Evolutionary conservation across 2,329 filamentous ascomycete species (phyloP).

Genomic region (Alternaria brassicae): DNA sequence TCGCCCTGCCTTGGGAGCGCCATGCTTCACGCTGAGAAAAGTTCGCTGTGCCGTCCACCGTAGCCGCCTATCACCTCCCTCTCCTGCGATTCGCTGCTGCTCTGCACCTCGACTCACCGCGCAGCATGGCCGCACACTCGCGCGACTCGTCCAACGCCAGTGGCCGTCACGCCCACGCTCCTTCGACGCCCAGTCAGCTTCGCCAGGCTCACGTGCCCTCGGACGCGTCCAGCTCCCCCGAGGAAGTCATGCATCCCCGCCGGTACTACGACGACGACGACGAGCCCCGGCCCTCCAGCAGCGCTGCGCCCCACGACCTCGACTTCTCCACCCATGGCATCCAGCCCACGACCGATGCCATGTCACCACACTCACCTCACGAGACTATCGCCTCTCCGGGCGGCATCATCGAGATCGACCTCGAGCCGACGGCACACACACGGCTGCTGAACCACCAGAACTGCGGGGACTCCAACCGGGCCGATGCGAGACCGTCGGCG

Average conservation of each 20-base stretch:
- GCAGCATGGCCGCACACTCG: conserved; percentile 30
- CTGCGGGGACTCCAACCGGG: conserved; percentile 67
- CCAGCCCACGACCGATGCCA: conserved; percentile 40
- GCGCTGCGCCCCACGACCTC: conserved; percentile 23
- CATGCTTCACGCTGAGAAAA: conserved; percentile 24
- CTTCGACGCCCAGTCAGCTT: conserved; percentile 49
- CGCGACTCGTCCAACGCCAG: conserved; percentile 44
- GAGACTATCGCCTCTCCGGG: conserved; percentile 26
- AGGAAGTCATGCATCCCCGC: conserved; percentile 46
- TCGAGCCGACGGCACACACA: conserved; percentile 49
- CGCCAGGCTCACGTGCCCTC: conserved; percentile 54
- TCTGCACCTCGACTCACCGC: neutral
- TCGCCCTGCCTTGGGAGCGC: conserved; percentile 14
- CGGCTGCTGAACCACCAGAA: conserved; percentile 49
- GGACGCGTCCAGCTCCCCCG: conserved; percentile 52
- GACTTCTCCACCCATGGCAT: conserved; percentile 43
- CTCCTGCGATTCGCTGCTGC: conserved; percentile 9
- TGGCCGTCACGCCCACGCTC: conserved; percentile 44
- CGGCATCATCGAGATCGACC: conserved; percentile 33
- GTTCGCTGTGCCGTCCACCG: conserved; percentile 2
- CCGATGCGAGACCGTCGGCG: conserved; percentile 71
- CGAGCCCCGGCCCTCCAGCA: conserved; percentile 28
- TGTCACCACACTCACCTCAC: conserved; percentile 38
- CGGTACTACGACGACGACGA: conserved; percentile 26
- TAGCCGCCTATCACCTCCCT: conserved; percentile 3